phyloP scores from a whole-genome alignment of 1,284 basidiomycete genomes.

The Caloboletus firmus region DNA sequence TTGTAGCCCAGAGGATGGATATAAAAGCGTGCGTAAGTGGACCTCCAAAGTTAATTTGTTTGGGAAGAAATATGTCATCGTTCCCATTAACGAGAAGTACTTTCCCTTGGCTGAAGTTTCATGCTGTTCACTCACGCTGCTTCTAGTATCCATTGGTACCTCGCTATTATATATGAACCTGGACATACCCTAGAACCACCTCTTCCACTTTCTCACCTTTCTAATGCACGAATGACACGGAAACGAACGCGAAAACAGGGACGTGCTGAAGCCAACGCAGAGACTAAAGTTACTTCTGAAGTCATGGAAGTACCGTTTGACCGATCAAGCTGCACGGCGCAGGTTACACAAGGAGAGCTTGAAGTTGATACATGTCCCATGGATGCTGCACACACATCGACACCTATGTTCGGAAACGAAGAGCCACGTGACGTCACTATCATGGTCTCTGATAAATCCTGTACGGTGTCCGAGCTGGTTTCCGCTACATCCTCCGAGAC shows the following conservation, averaged over 20 bases:
- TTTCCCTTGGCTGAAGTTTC: conserved; percentile 28
- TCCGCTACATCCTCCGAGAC: conserved; percentile 9
- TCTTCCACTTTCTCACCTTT: conserved; percentile 30
- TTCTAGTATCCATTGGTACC: conserved; percentile 91
- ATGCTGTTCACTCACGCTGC: conserved; percentile 10
- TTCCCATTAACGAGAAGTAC: conserved; percentile 96
- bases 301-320: conserved; percentile 2
- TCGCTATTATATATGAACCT: conserved; percentile 91
- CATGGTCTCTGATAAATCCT: conserved; percentile 22
- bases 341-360: conserved; percentile 1
- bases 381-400: conserved; percentile 18
- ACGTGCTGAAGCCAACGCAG: conserved; percentile 1
- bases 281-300: conserved; percentile 3
- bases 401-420: conserved; percentile 19
- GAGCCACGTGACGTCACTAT: conserved; percentile 24
- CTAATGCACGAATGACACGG: conserved; percentile 30
- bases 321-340: not conserved
- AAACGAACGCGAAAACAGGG: conserved; percentile 32
- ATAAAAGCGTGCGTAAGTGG: conserved; percentile 91
- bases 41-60: conserved; percentile 88
- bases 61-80: conserved; percentile 86
- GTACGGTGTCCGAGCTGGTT: conserved; percentile 16
- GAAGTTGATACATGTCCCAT: conserved; percentile 20
- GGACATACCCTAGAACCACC: conserved; percentile 54
- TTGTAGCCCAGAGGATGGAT: conserved; percentile 62